Base-by-base conservation (phyloP, 2,329 filamentous ascomycete species). In the Aspergillus flavus region DNA sequence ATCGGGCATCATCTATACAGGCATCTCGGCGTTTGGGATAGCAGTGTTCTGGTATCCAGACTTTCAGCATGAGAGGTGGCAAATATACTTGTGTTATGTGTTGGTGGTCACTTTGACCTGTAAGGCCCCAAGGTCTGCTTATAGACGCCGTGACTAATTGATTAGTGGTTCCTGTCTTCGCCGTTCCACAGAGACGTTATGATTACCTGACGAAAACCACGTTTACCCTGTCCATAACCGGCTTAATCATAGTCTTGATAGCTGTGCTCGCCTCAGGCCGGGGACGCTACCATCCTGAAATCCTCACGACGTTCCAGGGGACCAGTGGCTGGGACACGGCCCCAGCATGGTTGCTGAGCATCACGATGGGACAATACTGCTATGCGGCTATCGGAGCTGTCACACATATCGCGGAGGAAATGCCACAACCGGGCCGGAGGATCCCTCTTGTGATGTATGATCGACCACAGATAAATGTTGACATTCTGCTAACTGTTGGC, bases 271-370 rank as follows among this genome's bases (percentile, higher is more conserved):
- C 26, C 21, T 45, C 56, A 23, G 59, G 54, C 4, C n/a, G 30
- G 4, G 45, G 30, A 28, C 30, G 61, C 14, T 64, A 61, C 14
- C 46, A 53, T 46, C 55, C 56, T 5, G 36, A 60, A 43, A 59
- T 30, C 0, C 68, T 72, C 10, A 34, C 45, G 2, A 26, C 65
- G 10, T 71, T 62, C 45, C 52, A 66, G 7, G 71, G 71, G 9
- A n/a, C 26, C 4, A 71, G 63, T n/a, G 73, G 73, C 12, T 75
- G 73, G 72, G 53, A 41, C 11, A 65, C 72, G 41, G 69, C 69
- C 0, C 61, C 64, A 4, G 57, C 70, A 2, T 73, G 69, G 34
- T 57, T 72, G 11, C 58, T 73, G 10, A 70, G 67, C 1, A 62
- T 72, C 9, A 64, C 57, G 58, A 74, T 64, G 56, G 73, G 67